phyloP scores from a whole-genome alignment of 1,284 basidiomycete species.

The Lentinus polychrous region DNA sequence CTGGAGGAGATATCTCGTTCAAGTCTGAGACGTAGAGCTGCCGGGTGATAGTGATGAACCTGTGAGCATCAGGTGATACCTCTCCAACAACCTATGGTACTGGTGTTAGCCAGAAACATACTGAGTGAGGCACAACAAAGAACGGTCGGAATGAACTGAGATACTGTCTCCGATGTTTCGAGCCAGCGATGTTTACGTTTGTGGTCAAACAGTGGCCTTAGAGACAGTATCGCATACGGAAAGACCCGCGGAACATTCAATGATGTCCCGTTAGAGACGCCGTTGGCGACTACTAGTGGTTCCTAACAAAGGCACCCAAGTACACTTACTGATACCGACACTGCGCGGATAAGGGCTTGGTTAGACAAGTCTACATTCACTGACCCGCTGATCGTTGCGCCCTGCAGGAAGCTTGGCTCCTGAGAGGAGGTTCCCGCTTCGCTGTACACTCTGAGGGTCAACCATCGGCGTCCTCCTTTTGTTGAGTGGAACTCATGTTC shows the following conservation, averaged over 20 bases:
- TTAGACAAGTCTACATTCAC: conserved; percentile 40
- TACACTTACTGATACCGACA: conserved; percentile 34
- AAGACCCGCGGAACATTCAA: neutral
- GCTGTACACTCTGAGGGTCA: conserved; percentile 34
- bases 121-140: neutral
- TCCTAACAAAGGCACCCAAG: neutral
- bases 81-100: conserved; percentile 10
- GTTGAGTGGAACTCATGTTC: conserved; percentile 15
- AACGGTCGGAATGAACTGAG: too few species aligned
- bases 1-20: neutral
- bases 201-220: too few species aligned
- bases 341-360: conserved; percentile 34
- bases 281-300: neutral
- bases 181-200: too few species aligned
- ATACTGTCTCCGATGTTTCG: too few species aligned
- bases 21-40: conserved; percentile 8
- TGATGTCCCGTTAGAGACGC: neutral
- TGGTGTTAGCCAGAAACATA: neutral
- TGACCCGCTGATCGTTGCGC: conserved; percentile 36
- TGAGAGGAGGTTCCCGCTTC: conserved; percentile 27
- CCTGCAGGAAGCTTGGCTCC: conserved; percentile 35
- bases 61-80: conserved; percentile 26
- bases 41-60: conserved; percentile 37
- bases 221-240: too few species aligned
- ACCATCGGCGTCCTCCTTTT: conserved; percentile 29